phyloP scores from a whole-genome alignment of 805 yeast genomes.

The Myxozyma geophila region DNA sequence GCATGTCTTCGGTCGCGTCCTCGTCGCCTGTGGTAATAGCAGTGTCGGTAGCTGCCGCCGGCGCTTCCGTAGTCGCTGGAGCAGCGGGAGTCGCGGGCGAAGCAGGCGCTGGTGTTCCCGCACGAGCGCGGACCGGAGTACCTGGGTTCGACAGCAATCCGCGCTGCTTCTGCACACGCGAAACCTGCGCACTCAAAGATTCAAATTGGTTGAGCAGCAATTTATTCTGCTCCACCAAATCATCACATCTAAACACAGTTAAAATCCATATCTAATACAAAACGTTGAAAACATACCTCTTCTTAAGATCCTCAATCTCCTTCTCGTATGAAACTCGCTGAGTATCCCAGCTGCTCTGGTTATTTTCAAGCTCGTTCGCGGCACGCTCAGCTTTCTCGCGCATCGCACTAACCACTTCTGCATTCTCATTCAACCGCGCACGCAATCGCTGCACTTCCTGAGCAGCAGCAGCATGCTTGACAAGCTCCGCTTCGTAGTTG shows the following conservation, averaged over 20 bases:
- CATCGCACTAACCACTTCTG: conserved; percentile 41
- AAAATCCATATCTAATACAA: not conserved
- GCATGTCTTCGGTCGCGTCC: conserved; percentile 42
- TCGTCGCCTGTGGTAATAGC: conserved; percentile 13
- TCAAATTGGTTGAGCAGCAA: conserved; percentile 73
- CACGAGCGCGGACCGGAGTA: conserved; percentile 13
- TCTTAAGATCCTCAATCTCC: conserved; percentile 53
- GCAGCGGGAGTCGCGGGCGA: not conserved
- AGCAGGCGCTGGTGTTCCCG: not conserved
- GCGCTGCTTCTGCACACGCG: conserved; percentile 20
- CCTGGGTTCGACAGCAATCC: conserved; percentile 5
- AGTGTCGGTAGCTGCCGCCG: no score
- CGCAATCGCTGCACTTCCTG: conserved; percentile 50
- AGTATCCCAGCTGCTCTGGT: conserved; percentile 53
- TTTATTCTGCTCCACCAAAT: conserved; percentile 68
- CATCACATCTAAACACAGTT: conserved; percentile 48
- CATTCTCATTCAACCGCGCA: conserved; percentile 44
- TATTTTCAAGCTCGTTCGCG: conserved; percentile 44
- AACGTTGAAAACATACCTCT: conserved; percentile 42
- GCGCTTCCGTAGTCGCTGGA: not conserved
- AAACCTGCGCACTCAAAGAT: conserved; percentile 38
- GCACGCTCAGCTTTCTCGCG: conserved; percentile 44
- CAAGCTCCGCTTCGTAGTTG: conserved; percentile 61
- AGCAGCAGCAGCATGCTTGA: conserved; percentile 58
- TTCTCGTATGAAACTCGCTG: conserved; percentile 53